Conservation (phyloP, 805 yeast species). For the Candida manassasensis region DNA sequence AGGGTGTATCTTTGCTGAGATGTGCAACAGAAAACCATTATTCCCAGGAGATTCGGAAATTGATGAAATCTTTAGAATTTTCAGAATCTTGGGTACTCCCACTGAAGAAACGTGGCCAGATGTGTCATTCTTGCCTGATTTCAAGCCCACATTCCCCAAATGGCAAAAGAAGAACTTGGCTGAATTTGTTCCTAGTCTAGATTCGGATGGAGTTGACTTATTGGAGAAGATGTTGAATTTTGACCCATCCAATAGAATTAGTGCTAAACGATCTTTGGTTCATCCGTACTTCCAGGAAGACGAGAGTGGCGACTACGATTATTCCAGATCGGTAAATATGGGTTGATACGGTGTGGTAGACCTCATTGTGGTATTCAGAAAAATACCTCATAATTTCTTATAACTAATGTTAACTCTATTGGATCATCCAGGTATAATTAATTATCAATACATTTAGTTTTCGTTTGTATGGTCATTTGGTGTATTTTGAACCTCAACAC, state of each 20-base stretch:
- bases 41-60: conserved; percentile 98
- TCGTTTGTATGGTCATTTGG: no score
- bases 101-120: conserved; percentile 94
- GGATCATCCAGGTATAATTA: no score
- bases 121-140: conserved; percentile 85
- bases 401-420: no score
- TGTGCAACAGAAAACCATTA: conserved; percentile 91
- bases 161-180: conserved; percentile 73
- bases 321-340: conserved; percentile 37
- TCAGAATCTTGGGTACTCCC: conserved; percentile 91
- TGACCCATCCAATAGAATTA: conserved; percentile 90
- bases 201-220: conserved; percentile 78
- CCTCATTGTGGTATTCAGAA: no score
- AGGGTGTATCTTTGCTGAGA: conserved; percentile 96
- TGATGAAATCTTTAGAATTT: conserved; percentile 92
- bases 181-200: conserved; percentile 73
- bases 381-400: no score
- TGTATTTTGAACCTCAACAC: no score
- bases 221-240: conserved; percentile 75
- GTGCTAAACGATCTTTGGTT: conserved; percentile 86
- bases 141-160: conserved; percentile 87
- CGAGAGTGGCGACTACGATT: conserved; percentile 13
- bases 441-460: no score
- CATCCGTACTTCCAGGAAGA: conserved; percentile 83
- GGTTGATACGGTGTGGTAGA: no score